These are phyloP conservation scores for Pseudopithomyces maydicus DNA, from an alignment of 2,329 filamentous ascomycete species.

Conservation along the genomic window DNA sequence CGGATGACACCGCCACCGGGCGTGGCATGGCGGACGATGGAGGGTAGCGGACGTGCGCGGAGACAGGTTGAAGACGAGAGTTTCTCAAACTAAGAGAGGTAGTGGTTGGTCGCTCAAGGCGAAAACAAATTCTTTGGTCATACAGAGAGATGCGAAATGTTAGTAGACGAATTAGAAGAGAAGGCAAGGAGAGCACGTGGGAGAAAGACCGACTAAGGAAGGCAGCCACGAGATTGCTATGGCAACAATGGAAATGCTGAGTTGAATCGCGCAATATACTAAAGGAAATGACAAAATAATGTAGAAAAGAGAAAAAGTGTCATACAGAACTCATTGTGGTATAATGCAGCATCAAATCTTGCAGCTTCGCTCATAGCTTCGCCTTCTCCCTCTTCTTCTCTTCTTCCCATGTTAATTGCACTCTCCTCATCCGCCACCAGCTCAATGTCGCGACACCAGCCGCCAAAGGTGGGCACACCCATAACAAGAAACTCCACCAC, in stretches of 20 bases:
- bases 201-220: neutral
- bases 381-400: slow-evolving; percentile 61
- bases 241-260: neutral
- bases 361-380: slow-evolving; percentile 64
- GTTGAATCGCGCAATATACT: neutral
- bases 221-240: neutral
- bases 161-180: neutral
- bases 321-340: neutral
- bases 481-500: slow-evolving; percentile 81
- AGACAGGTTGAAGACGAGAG: neutral
- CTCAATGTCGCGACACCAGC: slow-evolving; percentile 71
- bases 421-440: slow-evolving; percentile 72
- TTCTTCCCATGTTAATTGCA: slow-evolving; percentile 74
- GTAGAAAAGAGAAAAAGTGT: neutral
- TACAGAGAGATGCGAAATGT: neutral
- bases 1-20: neutral
- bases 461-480: slow-evolving; percentile 76
- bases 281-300: neutral
- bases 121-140: neutral
- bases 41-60: neutral
- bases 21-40: neutral
- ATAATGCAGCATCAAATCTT: slow-evolving; percentile 14
- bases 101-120: neutral
- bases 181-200: neutral
- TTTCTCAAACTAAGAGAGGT: no score